Conservation (phyloP, 768 basidiomycete genomes). For the Naematelia aurantialba region DNA sequence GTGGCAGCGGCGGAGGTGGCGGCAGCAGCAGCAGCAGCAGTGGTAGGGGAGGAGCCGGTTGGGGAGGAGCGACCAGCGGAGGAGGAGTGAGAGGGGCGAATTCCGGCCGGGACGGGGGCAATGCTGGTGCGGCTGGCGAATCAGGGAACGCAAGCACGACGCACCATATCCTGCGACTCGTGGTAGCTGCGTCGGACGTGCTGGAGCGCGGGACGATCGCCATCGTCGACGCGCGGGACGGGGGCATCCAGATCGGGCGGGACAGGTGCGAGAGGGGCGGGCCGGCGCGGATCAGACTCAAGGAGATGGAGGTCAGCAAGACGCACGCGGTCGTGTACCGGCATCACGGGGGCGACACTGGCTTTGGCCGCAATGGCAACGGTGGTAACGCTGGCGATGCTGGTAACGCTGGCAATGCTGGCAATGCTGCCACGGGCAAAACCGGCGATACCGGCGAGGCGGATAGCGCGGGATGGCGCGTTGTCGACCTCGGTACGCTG, state of each 20-base stretch:
- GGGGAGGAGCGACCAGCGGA: too few relatives aligned
- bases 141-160: too few relatives aligned
- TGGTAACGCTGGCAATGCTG: conserved; percentile 22
- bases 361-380: conserved; percentile 7
- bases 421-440: conserved; percentile 10
- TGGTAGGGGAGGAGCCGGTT: too few relatives aligned
- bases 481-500: conserved; percentile 45
- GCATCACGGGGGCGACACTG: conserved; percentile 18
- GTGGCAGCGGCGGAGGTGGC: too few relatives aligned
- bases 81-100: too few relatives aligned
- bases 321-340: conserved; percentile 44
- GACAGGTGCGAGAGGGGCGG: conserved; percentile 35
- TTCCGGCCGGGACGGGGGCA: too few relatives aligned
- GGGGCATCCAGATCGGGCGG: conserved; percentile 40
- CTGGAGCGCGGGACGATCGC: conserved; percentile 23
- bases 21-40: too few relatives aligned
- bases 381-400: conserved; percentile 18
- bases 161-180: conserved; percentile 36
- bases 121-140: too few relatives aligned
- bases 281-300: conserved; percentile 30
- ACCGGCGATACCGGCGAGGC: conserved; percentile 10
- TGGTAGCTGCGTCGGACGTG: conserved; percentile 21
- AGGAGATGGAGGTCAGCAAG: conserved; percentile 47
- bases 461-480: conserved; percentile 37
- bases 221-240: conserved; percentile 39